Conservation (phyloP, 2,329 filamentous ascomycete genomes). For the Diaporthe humulicola region DNA sequence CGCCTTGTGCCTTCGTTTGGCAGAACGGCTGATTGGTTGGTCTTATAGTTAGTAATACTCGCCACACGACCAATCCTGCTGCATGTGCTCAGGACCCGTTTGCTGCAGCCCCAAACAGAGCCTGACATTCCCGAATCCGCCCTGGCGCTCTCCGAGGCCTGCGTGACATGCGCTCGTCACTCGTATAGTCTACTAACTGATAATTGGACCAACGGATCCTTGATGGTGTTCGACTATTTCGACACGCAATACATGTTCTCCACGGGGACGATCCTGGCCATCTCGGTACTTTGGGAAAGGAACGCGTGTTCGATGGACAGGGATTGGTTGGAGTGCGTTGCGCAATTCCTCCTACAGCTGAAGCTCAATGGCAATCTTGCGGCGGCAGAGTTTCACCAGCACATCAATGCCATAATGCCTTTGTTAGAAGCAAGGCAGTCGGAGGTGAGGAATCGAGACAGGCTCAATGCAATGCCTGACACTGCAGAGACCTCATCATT, state of each 20-base stretch:
- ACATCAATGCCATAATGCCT: neutral
- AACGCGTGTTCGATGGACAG: neutral
- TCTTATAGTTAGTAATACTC: neutral
- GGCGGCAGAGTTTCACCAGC: neutral
- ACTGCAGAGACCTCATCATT: neutral
- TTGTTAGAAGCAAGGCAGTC: slow-evolving; percentile 1
- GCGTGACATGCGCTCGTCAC: slow-evolving; percentile 4
- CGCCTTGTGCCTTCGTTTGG: fast-evolving
- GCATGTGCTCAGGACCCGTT: neutral
- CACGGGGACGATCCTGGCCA: neutral
- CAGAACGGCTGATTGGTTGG: fast-evolving
- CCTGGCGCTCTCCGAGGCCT: neutral
- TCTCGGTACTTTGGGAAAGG: slow-evolving; percentile 7
- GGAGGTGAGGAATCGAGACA: neutral
- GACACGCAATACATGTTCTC: slow-evolving; percentile 18
- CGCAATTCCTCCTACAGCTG: neutral
- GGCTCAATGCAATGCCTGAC: neutral
- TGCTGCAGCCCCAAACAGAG: neutral
- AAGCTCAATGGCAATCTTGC: slow-evolving; percentile 1
- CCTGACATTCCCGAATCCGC: neutral
- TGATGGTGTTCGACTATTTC: slow-evolving; percentile 14
- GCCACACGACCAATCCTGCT: slow-evolving; percentile 12
- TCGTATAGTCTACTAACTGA: neutral
- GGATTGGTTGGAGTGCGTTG: neutral
- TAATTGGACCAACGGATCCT: neutral